Evolutionary conservation across 176 grass and related monocot genomes (phyloP).

Genomic region (Paspalum vaginatum): DNA sequence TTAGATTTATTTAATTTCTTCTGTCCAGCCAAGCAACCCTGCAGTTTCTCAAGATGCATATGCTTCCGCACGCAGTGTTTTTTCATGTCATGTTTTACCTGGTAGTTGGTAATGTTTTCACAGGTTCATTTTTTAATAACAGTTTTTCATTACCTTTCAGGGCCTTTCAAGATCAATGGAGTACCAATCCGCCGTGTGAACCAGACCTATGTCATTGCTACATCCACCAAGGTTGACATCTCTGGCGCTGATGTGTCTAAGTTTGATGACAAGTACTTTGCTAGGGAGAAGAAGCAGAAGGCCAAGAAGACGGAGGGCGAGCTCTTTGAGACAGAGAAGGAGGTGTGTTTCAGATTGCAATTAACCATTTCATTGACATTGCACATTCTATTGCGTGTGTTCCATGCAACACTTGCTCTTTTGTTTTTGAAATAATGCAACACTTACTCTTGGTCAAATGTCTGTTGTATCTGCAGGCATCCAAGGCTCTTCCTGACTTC

Average conservation of each 20-base stretch:
- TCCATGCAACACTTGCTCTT: background rate
- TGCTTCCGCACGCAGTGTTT: background rate
- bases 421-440: too few relatives aligned
- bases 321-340: slow-evolving; percentile 90
- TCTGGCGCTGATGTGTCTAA: slow-evolving; percentile 66
- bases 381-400: background rate
- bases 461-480: slow-evolving; percentile 42
- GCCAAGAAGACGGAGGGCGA: slow-evolving; percentile 79
- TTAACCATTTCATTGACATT: background rate
- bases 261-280: slow-evolving; percentile 90
- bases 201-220: slow-evolving; percentile 88
- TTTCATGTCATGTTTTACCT: background rate
- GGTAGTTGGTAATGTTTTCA: background rate
- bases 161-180: slow-evolving; percentile 95
- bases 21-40: background rate
- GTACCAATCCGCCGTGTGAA: slow-evolving; percentile 90
- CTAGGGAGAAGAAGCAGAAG: slow-evolving; percentile 76
- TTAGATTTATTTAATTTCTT: background rate
- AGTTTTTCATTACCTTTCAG: slow-evolving; percentile 36
- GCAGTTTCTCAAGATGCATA: background rate
- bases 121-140: background rate
- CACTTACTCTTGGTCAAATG: background rate
- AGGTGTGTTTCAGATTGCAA: slow-evolving; percentile 27
- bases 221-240: slow-evolving; percentile 94
- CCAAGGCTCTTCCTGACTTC: slow-evolving; percentile 57